Conservation (phyloP, 768 basidiomycete species). For the Stropharia rugosoannulata region DNA sequence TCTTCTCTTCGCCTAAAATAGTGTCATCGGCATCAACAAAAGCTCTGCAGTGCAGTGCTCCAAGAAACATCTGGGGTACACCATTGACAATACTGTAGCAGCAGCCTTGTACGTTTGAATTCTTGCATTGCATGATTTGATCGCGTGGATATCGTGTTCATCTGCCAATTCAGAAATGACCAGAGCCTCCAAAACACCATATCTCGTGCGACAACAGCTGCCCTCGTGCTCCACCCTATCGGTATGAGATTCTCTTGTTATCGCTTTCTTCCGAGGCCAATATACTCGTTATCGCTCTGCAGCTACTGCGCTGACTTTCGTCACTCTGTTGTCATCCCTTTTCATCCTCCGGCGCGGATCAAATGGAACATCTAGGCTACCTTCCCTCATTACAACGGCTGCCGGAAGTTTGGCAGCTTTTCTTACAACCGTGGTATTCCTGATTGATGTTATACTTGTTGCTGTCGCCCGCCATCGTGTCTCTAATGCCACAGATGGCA, state of each 20-base stretch:
- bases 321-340: slow-evolving; percentile 48
- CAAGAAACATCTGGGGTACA: slow-evolving; percentile 49
- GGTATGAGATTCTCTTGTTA: slow-evolving; percentile 29
- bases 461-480: slow-evolving; percentile 42
- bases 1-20: slow-evolving; percentile 14
- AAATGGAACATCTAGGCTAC: slow-evolving; percentile 33
- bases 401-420: slow-evolving; percentile 39
- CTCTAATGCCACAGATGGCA: slow-evolving; percentile 37
- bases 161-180: slow-evolving; percentile 28
- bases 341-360: slow-evolving; percentile 40
- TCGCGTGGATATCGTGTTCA: slow-evolving; percentile 12
- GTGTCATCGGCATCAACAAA: slow-evolving; percentile 41
- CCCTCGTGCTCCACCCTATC: slow-evolving; percentile 55
- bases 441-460: slow-evolving; percentile 52
- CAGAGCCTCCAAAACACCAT: slow-evolving; percentile 38
- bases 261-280: slow-evolving; percentile 8
- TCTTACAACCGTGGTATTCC: slow-evolving; percentile 48
- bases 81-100: slow-evolving; percentile 49
- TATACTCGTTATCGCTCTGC: slow-evolving; percentile 3
- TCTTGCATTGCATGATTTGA: slow-evolving; percentile 7
- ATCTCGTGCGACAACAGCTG: slow-evolving; percentile 43
- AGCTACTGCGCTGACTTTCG: slow-evolving; percentile 52
- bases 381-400: slow-evolving; percentile 36
- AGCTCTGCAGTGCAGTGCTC: slow-evolving; percentile 45
- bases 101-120: slow-evolving; percentile 35